These are phyloP conservation scores for Fistulifera solaris DNA, from an alignment of 108 stramenopile genomes.

Conservation along the genomic window DNA sequence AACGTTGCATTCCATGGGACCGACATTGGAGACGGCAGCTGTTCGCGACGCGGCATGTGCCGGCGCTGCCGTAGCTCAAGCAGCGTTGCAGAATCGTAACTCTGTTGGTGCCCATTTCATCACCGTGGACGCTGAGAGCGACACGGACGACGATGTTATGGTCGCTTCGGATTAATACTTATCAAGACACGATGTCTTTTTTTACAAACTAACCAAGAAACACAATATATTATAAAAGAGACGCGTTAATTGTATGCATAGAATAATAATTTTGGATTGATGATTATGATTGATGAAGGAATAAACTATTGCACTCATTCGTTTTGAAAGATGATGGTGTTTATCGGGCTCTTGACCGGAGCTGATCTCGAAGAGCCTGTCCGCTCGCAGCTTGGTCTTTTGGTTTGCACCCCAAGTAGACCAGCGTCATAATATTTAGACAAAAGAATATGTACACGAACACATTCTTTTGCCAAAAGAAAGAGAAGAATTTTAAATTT, in stretches of 20 bases:
- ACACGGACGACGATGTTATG: conserved; percentile 20
- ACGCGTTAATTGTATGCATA: no score
- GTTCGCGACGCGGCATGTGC: conserved; percentile 74
- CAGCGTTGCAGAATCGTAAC: conserved; percentile 48
- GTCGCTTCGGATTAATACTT: not conserved
- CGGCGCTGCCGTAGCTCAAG: conserved; percentile 58
- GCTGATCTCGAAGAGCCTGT: conserved; percentile 3
- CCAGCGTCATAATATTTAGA: conserved; percentile 46
- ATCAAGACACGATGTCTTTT: no score
- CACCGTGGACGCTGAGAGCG: conserved; percentile 25
- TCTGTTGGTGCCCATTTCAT: conserved; percentile 74
- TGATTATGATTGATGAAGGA: no score
- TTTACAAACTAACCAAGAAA: no score
- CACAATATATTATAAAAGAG: no score
- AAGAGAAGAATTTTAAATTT: conserved; percentile 84
- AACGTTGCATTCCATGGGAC: conserved; percentile 33
- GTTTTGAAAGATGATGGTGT: no score
- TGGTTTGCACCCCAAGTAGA: conserved; percentile 72
- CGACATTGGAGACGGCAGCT: conserved; percentile 53
- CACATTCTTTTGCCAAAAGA: conserved; percentile 83
- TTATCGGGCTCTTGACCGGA: not conserved
- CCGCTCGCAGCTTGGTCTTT: conserved; percentile 23
- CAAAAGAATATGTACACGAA: conserved; percentile 80
- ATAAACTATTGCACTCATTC: no score
- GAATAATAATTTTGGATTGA: no score